Base-by-base conservation (phyloP, 768 basidiomycete species). In the Termitomyces sp. region DNA sequence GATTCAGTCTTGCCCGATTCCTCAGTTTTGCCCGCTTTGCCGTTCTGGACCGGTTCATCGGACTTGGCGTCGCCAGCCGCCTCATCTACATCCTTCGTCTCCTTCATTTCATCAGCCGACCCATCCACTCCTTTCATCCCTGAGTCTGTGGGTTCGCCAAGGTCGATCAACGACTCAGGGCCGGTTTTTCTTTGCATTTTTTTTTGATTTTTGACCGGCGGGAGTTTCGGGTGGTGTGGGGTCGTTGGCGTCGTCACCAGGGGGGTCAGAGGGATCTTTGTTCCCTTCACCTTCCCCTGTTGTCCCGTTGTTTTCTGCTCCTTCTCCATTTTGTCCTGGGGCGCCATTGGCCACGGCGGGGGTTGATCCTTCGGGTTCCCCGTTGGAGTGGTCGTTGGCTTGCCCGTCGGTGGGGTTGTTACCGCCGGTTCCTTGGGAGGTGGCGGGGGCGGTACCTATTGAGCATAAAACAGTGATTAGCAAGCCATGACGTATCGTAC, bases 401-500 rank as follows among this genome's bases (percentile, higher is more conserved):
- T 47, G 14, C 5, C 15, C 17, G 4, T 45, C 40, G 50, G 46
- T 44, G 55, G 48, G 3, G 37, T 50, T 3, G 30, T 33, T 17
- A 28, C 12, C 14, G 21, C 4, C 14, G 47, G 56, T n/a, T 57
- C 50, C 30, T 37, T 28, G n/a, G 49, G 48, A 0, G 48, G 50
- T 9, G 50, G 50, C 2, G 42, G 50, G 5, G 23, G 33, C 5
- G 23, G 33, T 9, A 23, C 5, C 51, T 46, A 45, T 30, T 3
- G 17, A 37, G 23, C 26, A 41, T 8, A 42, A 42, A 59, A 30
- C 40, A 12, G 37, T 58, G 8, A 45, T 59, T 17, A 62, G 57
- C 33, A 21, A 17, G 50, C 47, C 54, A 55, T n/a, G 47, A 57
- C 19, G 31, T 40, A 28, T 37, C 23, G 30, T 15, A 17, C 17